Conservation (phyloP, 2,329 filamentous ascomycete genomes). For the Emericellopsis cladophorae region DNA sequence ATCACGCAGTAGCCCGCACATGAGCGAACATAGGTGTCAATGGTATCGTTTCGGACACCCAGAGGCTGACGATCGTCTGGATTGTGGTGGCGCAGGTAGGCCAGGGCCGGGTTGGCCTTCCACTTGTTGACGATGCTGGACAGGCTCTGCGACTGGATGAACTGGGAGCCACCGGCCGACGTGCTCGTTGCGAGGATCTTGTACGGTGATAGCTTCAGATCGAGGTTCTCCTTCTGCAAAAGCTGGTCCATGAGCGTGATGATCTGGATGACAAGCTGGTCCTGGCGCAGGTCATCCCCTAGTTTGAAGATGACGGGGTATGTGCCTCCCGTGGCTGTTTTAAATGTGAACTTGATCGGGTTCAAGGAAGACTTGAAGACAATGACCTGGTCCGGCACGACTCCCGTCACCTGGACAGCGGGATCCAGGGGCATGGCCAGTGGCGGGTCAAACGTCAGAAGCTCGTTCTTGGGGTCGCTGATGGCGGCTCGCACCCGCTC, state of each 20-base stretch:
- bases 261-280: constrained; percentile 92
- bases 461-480: constrained; percentile 80
- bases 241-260: constrained; percentile 97
- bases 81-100: constrained; percentile 81
- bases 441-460: constrained; percentile 71
- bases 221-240: constrained; percentile 88
- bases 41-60: constrained; percentile 78
- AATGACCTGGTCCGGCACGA: constrained; percentile 70
- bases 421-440: constrained; percentile 84
- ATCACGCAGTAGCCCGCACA: constrained; percentile 98
- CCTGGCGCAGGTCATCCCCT: constrained; percentile 89
- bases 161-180: constrained; percentile 82
- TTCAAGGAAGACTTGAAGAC: constrained; percentile 95
- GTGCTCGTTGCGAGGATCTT: constrained; percentile 90
- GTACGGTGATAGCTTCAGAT: constrained; percentile 90
- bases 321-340: constrained; percentile 59
- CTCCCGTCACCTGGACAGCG: constrained; percentile 62
- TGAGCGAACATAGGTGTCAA: constrained; percentile 92
- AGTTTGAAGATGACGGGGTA: constrained; percentile 97
- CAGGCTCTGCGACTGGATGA: constrained; percentile 75
- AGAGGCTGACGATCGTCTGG: constrained; percentile 72
- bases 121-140: constrained; percentile 77
- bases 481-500: constrained; percentile 77
- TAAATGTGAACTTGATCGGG: constrained; percentile 84
- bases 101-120: constrained; percentile 59